phyloP scores from a whole-genome alignment of 306 rosid species.

The Glycyrrhiza uralensis region DNA sequence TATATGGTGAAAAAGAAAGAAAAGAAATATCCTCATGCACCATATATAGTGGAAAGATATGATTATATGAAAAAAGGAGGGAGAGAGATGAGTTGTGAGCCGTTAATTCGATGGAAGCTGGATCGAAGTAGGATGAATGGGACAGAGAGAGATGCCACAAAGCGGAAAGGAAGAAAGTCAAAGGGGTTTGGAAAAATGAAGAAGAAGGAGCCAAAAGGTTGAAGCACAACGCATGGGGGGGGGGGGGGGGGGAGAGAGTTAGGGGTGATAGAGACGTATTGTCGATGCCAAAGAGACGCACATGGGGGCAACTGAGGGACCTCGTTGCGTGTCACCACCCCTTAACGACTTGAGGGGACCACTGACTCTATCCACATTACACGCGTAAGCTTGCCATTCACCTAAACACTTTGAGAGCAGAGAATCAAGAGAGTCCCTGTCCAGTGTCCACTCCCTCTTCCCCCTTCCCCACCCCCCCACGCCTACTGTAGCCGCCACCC shows the following conservation, averaged over 20 bases:
- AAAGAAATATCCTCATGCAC: no score
- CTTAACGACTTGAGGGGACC: slow-evolving; percentile 42
- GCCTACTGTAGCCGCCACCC: slow-evolving; percentile 46
- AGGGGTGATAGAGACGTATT: slow-evolving; percentile 21
- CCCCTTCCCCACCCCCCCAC: neutral
- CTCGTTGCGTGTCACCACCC: slow-evolving; percentile 72
- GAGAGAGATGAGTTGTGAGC: slow-evolving; percentile 13
- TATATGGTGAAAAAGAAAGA: neutral
- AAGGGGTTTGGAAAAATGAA: neutral
- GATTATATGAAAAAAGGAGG: no score
- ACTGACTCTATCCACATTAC: slow-evolving; percentile 38
- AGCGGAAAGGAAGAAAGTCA: slow-evolving; percentile 13
- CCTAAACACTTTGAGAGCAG: neutral
- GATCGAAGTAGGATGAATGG: neutral
- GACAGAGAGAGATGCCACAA: no score
- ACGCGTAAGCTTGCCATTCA: slow-evolving; percentile 36
- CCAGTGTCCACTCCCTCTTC: neutral
- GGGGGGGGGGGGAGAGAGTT: no score
- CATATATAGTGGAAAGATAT: no score
- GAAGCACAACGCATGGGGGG: neutral
- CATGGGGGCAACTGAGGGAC: slow-evolving; percentile 56
- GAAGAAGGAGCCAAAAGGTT: neutral
- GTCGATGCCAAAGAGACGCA: slow-evolving; percentile 35
- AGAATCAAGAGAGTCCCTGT: neutral
- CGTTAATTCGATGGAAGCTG: neutral